These are phyloP conservation scores for Chamaenerion angustifolium DNA, from an alignment of 345 rosid species.

Conservation along the genomic window DNA sequence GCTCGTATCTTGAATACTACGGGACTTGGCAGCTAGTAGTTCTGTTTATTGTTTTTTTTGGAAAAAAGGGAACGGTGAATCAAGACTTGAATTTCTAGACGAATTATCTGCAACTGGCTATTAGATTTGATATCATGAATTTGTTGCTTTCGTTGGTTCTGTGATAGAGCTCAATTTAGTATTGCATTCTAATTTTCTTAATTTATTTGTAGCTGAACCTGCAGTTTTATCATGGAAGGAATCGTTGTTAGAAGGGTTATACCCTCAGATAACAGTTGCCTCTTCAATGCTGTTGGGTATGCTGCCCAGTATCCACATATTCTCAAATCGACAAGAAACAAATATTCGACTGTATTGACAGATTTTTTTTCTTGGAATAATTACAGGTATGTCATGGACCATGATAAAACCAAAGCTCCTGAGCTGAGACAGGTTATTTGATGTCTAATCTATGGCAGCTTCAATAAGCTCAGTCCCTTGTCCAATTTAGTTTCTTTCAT, in stretches of 20 bases:
- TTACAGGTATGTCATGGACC: constrained; percentile 80
- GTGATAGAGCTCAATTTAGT: too few relatives aligned
- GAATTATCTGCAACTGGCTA: too few relatives aligned
- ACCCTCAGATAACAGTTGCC: constrained; percentile 95
- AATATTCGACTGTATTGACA: neutral
- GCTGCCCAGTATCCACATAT: neutral
- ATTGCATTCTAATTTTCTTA: too few relatives aligned
- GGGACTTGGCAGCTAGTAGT: too few relatives aligned
- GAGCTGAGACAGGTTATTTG: constrained; percentile 35
- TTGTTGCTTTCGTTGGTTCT: too few relatives aligned
- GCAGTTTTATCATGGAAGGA: constrained; percentile 42
- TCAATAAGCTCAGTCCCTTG: too few relatives aligned
- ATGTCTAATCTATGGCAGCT: neutral
- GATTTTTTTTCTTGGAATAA: neutral
- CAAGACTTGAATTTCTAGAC: too few relatives aligned
- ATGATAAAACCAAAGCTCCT: constrained; percentile 41
- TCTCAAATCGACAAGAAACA: neutral
- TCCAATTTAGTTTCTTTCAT: too few relatives aligned
- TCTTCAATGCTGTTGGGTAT: constrained; percentile 90
- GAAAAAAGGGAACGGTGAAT: too few relatives aligned
- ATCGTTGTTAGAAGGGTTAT: constrained; percentile 67
- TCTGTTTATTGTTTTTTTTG: too few relatives aligned
- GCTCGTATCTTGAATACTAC: too few relatives aligned
- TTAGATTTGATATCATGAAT: too few relatives aligned
- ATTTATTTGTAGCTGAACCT: constrained; percentile 11